Evolutionary conservation across 495 filamentous ascomycete species (phyloP).

Genomic region (Aspergillus haitiensis): DNA sequence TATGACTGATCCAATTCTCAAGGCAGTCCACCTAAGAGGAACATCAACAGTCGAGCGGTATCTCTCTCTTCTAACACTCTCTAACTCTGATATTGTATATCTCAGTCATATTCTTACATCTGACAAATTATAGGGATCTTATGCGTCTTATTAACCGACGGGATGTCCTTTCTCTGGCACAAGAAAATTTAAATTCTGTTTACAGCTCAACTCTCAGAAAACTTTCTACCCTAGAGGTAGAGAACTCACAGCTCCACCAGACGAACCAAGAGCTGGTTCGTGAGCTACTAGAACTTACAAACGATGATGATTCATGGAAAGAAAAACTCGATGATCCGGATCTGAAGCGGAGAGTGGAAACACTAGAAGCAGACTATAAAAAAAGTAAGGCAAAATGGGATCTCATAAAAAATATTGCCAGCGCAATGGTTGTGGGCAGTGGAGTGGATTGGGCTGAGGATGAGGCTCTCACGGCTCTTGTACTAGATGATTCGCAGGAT

Average conservation of each 20-base stretch:
- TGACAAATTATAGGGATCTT: conserved; percentile 54
- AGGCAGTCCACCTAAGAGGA: conserved; percentile 69
- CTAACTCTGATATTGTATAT: background rate
- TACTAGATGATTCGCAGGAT: conserved; percentile 70
- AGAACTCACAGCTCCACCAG: conserved; percentile 52
- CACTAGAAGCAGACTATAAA: conserved; percentile 56
- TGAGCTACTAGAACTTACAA: conserved; percentile 60
- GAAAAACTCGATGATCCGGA: conserved; percentile 52
- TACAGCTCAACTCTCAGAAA: conserved; percentile 48
- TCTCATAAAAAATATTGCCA: conserved; percentile 71
- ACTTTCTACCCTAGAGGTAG: conserved; percentile 55
- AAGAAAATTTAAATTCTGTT: conserved; percentile 55
- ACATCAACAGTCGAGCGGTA: conserved; percentile 70
- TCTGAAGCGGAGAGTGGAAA: conserved; percentile 52
- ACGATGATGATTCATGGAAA: conserved; percentile 53
- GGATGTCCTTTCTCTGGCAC: conserved; percentile 60
- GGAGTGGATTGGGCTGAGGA: conserved; percentile 81
- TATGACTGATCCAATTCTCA: conserved; percentile 69
- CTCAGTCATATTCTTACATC: background rate
- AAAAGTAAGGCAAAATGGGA: conserved; percentile 63
- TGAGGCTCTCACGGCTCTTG: conserved; percentile 64
- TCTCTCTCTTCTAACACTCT: conserved; percentile 4
- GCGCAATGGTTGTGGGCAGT: conserved; percentile 75
- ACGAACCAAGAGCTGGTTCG: conserved; percentile 63
- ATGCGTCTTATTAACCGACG: conserved; percentile 64